Base-by-base conservation (phyloP, 495 filamentous ascomycete species). In the Podospora australis region DNA sequence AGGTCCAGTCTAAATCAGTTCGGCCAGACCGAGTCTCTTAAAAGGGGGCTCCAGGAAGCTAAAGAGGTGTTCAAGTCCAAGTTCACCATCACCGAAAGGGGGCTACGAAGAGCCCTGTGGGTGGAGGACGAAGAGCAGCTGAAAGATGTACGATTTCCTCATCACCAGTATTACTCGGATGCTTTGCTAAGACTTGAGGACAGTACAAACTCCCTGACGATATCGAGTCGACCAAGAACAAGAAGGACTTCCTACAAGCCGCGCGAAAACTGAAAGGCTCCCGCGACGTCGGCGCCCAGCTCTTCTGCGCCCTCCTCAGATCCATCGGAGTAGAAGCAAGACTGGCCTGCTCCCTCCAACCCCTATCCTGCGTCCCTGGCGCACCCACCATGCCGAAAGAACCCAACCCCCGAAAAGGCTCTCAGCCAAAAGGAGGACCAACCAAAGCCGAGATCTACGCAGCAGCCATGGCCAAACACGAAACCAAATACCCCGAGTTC, bases 331-430 rank as follows among this genome's bases (percentile, higher is more conserved):
- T 97, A 2, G 81, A 88, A 51, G 78, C 89, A n/a, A 79, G 92
- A 13, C 76, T 99, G 2, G 86, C 96, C 1, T 97, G 90, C 66
- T 99, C 94, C 7, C 73, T 99, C 10, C 90, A 97, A 56, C 77
- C 82, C 0, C 72, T 99, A 3, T 72, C 87, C 2, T 91, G 92
- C 54, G 75, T 72, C 19, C 75, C 82, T 1, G 74, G 75, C 1
- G 71, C 59, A 13, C 71, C 73, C 22, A 52, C 65, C 1, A 56
- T 70, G 57, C 59, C 76, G 0, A 84, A 79, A 51, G 66, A 74
- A 40, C 58, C 24, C 13, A 75, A 53, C 51, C 49, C 42, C 14
- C 62, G 60, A 39, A 16, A 16, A n/a, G n/a, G 16, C 14, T 6
- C 44, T 24, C 13, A 57, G 30, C 60, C 17, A 50, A 61, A 0